A percentile compares a stretch with the other conserved stretches of the same genome.
Evolutionary conservation across 495 filamentous ascomycete species (phyloP).

Genomic region (Articulospora tetracladia): DNA sequence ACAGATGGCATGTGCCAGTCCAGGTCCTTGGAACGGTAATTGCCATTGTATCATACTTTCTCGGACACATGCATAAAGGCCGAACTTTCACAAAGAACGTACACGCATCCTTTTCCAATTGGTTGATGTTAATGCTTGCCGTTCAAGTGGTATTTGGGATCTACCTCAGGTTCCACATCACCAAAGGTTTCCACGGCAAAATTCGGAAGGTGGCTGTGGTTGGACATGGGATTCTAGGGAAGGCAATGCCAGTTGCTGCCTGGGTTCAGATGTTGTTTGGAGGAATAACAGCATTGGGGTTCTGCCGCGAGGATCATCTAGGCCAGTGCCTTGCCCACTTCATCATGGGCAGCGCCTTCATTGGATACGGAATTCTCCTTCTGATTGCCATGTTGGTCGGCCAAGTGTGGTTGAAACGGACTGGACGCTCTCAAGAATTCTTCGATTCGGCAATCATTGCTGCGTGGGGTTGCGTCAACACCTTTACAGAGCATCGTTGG

Average conservation of each 20-base stretch:
- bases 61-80: constrained; percentile 87
- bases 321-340: constrained; percentile 96
- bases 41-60: constrained; percentile 80
- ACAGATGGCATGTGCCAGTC: constrained; percentile 90
- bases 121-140: constrained; percentile 73
- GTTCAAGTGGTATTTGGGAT: constrained; percentile 75
- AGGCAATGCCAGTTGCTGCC: constrained; percentile 76
- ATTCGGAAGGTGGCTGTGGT: constrained; percentile 70
- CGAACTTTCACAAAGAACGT: constrained; percentile 82
- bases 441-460: constrained; percentile 91
- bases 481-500: constrained; percentile 97
- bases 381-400: constrained; percentile 85
- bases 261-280: constrained; percentile 98
- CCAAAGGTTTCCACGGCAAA: constrained; percentile 73
- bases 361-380: constrained; percentile 85
- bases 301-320: constrained; percentile 85
- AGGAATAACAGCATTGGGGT: constrained; percentile 90
- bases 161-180: constrained; percentile 86
- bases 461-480: constrained; percentile 94
- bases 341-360: constrained; percentile 97
- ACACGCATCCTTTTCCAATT: constrained; percentile 76
- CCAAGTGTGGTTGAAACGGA: constrained; percentile 79
- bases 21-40: constrained; percentile 72
- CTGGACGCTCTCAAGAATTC: constrained; percentile 92
- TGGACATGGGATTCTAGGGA: constrained; percentile 78